These are phyloP conservation scores for Yamagishiella unicocca DNA, from an alignment of 139 green algal genomes.

Conservation along the genomic window DNA sequence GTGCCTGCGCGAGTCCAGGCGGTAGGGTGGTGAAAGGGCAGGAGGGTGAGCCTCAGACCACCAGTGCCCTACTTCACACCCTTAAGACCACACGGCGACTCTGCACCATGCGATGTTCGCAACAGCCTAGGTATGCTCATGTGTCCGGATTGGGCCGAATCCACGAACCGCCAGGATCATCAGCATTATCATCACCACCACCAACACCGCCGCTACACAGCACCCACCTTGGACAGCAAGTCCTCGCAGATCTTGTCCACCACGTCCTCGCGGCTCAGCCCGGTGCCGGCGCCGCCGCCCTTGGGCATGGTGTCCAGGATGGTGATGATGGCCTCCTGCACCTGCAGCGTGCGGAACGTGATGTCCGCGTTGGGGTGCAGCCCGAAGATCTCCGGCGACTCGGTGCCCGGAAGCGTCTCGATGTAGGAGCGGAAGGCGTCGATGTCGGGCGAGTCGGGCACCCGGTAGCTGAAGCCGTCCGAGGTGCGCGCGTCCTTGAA, in stretches of 20 bases:
- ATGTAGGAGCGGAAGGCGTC: conserved; percentile 84
- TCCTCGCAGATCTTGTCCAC: conserved; percentile 95
- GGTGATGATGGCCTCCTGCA: conserved; percentile 78
- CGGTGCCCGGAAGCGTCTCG: conserved; percentile 82
- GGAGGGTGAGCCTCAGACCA: too few species aligned
- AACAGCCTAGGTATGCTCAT: too few species aligned
- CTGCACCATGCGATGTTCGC: too few species aligned
- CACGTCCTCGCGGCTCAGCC: conserved; percentile 88
- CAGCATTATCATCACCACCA: background rate
- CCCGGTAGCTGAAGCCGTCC: conserved; percentile 73
- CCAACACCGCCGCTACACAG: background rate
- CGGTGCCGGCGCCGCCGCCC: conserved; percentile 70
- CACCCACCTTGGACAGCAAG: conserved; percentile 84
- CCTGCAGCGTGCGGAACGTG: conserved; percentile 92
- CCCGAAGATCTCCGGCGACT: conserved; percentile 93
- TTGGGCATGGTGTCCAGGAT: conserved; percentile 95
- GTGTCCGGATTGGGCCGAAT: too few species aligned
- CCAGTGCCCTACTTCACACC: too few species aligned
- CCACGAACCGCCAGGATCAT: too few species aligned
- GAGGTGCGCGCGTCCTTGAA: conserved; percentile 77
- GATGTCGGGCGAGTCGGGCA: conserved; percentile 87
- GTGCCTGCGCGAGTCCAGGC: conserved; percentile 53
- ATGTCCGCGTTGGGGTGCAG: conserved; percentile 96
- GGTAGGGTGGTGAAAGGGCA: background rate
- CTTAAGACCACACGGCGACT: too few species aligned